Base-by-base conservation (phyloP, 2,329 filamentous ascomycete species). In the Chaetomium olivaceum region DNA sequence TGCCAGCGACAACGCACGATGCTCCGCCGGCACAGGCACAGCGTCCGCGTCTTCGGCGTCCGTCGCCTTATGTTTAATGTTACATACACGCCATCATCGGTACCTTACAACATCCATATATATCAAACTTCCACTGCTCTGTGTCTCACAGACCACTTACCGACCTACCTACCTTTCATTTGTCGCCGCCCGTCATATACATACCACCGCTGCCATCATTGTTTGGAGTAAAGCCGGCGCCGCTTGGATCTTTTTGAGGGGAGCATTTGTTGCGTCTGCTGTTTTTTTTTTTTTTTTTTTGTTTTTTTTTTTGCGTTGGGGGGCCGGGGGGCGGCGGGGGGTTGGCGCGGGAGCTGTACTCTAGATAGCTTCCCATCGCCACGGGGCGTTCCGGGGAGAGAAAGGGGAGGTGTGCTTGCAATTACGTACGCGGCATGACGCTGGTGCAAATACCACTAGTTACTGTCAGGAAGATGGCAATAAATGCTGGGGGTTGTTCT, bases 61-160 rank as follows among this genome's bases (percentile, higher is more conserved):
- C 61, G 57, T 66, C 52, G 29, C 31, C 52, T 63, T 48, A 21
- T 61, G 61, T 63, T 58, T 61, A 57, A 66, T 66, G 31, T 19
- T 50, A 63, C 33, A 58, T 57, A 58, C 51, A 58, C 51, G 27
- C 39, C 31, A 43, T 51, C 33, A 14, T 4, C 31, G 33, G 31
- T 25, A 23, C 12, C 31, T 11, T 36, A 39, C 54, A 29, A 4
- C 54, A 33, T 39, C 29, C 54, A 39, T 57, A 57, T 39, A 57
- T 57, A 57, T 57, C 25, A 19, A n/a, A 36, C n/a, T 6, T 6
- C 43, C 46, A 52, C 36, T 36, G 51, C 43, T 52, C 31, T 58
- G 27, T 48, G 19, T 48, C 27, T 25, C 9, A 58, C 23, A 6
- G 25, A 58, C 56, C 14, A 19, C 16, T 6, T 29, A 29, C 27